Evolutionary conservation across 1,284 basidiomycete genomes (phyloP).

Genomic region (Ganoderma multipileum): DNA sequence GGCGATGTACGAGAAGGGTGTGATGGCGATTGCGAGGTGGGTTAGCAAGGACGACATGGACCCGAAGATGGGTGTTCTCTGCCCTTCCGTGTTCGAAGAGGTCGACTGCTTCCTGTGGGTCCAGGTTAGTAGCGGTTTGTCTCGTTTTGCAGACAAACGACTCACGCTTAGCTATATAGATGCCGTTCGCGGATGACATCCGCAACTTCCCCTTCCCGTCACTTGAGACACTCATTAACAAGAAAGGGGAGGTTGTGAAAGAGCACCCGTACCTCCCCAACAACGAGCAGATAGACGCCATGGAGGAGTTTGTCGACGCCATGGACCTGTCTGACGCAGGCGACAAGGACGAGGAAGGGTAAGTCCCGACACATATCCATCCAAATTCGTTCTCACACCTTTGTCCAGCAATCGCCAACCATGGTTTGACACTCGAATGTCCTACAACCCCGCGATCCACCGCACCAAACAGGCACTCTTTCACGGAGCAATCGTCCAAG

Average conservation of each 20-base stretch:
- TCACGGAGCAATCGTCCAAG: conserved; percentile 80
- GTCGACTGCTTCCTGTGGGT: conserved; percentile 86
- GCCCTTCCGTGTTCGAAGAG: conserved; percentile 66
- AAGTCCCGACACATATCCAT: conserved; percentile 28
- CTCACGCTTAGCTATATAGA: conserved; percentile 67
- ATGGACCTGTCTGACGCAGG: conserved; percentile 87
- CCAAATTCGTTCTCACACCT: neutral
- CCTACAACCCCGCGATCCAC: conserved; percentile 92
- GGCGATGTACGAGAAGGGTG: conserved; percentile 64
- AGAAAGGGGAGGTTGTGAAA: conserved; percentile 75
- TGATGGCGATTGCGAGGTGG: conserved; percentile 82
- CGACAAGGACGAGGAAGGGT: conserved; percentile 77
- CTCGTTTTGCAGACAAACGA: neutral
- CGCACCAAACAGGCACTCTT: conserved; percentile 93
- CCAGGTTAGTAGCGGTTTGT: conserved; percentile 55
- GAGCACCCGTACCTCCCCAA: conserved; percentile 89
- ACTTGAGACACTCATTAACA: conserved; percentile 77
- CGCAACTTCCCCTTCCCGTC: conserved; percentile 89
- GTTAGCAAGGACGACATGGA: conserved; percentile 77
- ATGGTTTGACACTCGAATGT: conserved; percentile 83
- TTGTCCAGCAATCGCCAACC: conserved; percentile 57
- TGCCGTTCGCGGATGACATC: conserved; percentile 96
- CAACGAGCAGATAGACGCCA: conserved; percentile 75
- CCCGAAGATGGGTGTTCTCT: conserved; percentile 85
- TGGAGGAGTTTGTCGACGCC: conserved; percentile 86